These are phyloP conservation scores for Thuidium tamariscinum DNA, from an alignment of 225 moss, liverwort and hornwort species.

Conservation along the genomic window DNA sequence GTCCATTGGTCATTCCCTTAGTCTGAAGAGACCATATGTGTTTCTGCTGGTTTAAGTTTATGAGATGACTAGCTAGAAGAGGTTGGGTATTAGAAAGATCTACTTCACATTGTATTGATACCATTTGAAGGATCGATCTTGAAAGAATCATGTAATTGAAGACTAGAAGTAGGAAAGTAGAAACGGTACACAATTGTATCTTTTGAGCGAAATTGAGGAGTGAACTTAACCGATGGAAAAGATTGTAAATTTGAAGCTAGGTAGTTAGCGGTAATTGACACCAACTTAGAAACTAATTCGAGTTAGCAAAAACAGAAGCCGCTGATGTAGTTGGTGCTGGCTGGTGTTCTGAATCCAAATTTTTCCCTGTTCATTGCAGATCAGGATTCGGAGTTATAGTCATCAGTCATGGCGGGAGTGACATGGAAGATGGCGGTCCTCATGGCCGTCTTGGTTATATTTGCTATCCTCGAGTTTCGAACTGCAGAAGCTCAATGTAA, in stretches of 20 bases:
- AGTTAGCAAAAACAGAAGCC: neutral
- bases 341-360: neutral
- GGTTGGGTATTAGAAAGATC: too few species aligned
- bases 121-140: neutral
- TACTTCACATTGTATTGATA: neutral
- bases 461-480: neutral
- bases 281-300: neutral
- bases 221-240: neutral
- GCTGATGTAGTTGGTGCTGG: neutral
- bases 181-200: too few species aligned
- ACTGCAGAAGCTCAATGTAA: conserved; percentile 12
- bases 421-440: conserved; percentile 11
- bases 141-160: neutral
- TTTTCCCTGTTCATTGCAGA: neutral
- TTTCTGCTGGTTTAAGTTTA: neutral
- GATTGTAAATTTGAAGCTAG: neutral
- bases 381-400: neutral
- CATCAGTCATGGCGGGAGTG: neutral
- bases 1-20: neutral
- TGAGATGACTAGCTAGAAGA: neutral
- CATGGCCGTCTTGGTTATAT: neutral
- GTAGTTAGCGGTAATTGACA: too few species aligned
- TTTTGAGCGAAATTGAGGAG: neutral
- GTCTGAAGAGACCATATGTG: neutral
- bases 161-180: too few species aligned